Conservation (phyloP, 768 basidiomycete genomes). For the Tricholoma saponaceum region DNA sequence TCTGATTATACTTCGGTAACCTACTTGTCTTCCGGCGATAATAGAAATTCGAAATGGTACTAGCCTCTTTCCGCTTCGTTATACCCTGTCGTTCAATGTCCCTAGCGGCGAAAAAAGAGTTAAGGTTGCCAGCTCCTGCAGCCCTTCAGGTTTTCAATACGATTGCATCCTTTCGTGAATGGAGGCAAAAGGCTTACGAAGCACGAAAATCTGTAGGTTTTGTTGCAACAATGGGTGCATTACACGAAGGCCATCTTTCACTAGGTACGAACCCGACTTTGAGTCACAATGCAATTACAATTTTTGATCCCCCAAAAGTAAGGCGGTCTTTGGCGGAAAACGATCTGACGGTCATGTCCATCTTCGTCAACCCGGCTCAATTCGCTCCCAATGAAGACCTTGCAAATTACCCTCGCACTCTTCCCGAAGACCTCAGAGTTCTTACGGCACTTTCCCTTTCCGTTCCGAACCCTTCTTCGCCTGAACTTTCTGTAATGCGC, state of each 20-base stretch:
- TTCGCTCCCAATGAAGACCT: slow-evolving; percentile 97
- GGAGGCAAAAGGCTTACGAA: slow-evolving; percentile 64
- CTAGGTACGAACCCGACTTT: slow-evolving; percentile 55
- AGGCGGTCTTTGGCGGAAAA: slow-evolving; percentile 70
- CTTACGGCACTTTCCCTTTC: slow-evolving; percentile 39
- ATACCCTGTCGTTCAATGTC: neutral
- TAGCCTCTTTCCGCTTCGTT: neutral
- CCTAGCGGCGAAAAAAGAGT: neutral
- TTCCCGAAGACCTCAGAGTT: slow-evolving; percentile 67
- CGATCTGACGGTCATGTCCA: slow-evolving; percentile 85
- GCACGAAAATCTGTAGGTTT: slow-evolving; percentile 74
- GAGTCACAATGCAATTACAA: neutral
- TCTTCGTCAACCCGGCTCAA: slow-evolving; percentile 98
- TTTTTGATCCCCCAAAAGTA: slow-evolving; percentile 43
- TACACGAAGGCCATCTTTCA: slow-evolving; percentile 90
- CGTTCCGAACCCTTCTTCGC: slow-evolving; percentile 10
- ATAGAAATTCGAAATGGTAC: neutral
- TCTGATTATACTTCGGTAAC: neutral
- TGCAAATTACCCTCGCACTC: slow-evolving; percentile 83
- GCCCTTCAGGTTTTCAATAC: slow-evolving; percentile 56
- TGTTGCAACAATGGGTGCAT: slow-evolving; percentile 97
- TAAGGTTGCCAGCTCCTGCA: slow-evolving; percentile 16
- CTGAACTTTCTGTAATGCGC: slow-evolving; percentile 22
- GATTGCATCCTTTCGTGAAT: slow-evolving; percentile 59
- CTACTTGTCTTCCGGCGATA: neutral